Percentiles rank a stretch among this genome's conserved stretches.
phyloP scores from a whole-genome alignment of 2,329 filamentous ascomycete genomes.

The Piedraia hortae region DNA sequence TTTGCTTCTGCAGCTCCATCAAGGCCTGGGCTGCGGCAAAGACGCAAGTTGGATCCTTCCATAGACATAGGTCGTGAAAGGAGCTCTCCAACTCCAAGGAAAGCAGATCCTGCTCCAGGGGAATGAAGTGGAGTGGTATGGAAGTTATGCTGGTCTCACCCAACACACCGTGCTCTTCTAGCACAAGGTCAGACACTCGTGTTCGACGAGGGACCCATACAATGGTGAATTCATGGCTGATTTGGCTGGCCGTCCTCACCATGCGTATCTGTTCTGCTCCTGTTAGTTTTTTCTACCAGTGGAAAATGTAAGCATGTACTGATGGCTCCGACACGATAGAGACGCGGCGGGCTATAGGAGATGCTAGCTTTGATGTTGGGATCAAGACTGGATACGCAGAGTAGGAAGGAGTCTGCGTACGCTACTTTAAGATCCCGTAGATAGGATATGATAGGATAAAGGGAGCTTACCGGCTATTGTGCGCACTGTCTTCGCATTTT shows the following conservation, averaged over 20 bases:
- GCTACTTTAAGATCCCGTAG: constrained; percentile 31
- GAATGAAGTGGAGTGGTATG: constrained; percentile 69
- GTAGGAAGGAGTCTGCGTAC: constrained; percentile 25
- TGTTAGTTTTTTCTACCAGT: constrained; percentile 1
- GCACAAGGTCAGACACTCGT: constrained; percentile 63
- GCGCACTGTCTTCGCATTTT: constrained; percentile 61
- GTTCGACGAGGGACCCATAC: constrained; percentile 90
- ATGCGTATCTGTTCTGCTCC: constrained; percentile 63
- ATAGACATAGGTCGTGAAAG: constrained; percentile 65
- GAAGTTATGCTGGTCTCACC: constrained; percentile 79
- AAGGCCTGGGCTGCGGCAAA: constrained; percentile 73
- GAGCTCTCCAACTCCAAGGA: constrained; percentile 74
- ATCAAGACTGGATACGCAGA: constrained; percentile 22
- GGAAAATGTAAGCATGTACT: constrained; percentile 26
- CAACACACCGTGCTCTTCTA: constrained; percentile 78
- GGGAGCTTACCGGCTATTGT: constrained; percentile 50
- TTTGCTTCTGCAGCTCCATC: constrained; percentile 76
- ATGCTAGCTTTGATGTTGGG: constrained; percentile 13
- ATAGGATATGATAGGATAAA: constrained; percentile 1
- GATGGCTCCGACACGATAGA: constrained; percentile 8
- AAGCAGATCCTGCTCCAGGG: constrained; percentile 68
- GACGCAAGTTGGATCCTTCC: constrained; percentile 72
- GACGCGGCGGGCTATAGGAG: too few relatives aligned
- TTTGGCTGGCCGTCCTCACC: constrained; percentile 62
- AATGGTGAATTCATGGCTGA: constrained; percentile 84